A percentile compares a stretch with the other conserved stretches of the same genome.
Conservation (phyloP, 2,329 filamentous ascomycete species). For the Nigrospora oryzae region DNA sequence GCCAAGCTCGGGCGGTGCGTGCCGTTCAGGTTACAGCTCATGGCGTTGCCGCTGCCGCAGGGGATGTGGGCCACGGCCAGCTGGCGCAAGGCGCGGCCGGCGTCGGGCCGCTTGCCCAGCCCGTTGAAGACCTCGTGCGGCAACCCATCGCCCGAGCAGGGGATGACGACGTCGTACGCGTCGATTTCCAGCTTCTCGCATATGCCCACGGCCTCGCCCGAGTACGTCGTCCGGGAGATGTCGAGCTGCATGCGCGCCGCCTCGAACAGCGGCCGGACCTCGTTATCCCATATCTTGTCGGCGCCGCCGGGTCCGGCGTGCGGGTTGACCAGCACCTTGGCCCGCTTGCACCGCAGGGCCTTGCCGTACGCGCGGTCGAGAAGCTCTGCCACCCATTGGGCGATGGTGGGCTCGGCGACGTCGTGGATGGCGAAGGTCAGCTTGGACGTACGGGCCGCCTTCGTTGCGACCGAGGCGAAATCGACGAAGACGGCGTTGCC, state of each 20-base stretch:
- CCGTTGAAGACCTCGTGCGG: constrained; percentile 95
- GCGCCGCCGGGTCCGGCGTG: constrained; percentile 78
- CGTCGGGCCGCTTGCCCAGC: constrained; percentile 67
- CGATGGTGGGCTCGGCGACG: constrained; percentile 32
- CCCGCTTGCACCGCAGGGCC: constrained; percentile 62
- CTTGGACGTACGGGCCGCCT: constrained; percentile 49
- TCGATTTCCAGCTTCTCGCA: constrained; percentile 68
- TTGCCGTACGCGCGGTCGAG: constrained; percentile 62
- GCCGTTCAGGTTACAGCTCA: constrained; percentile 84
- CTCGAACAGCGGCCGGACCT: constrained; percentile 74
- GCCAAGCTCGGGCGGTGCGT: constrained; percentile 67
- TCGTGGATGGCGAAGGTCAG: constrained; percentile 48
- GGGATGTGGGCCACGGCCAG: constrained; percentile 82
- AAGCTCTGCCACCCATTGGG: constrained; percentile 56
- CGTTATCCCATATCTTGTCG: constrained; percentile 60
- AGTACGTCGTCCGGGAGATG: constrained; percentile 60
- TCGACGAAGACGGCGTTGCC: constrained; percentile 58
- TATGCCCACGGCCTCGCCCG: constrained; percentile 73
- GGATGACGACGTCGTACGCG: constrained; percentile 75
- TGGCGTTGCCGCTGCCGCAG: constrained; percentile 88
- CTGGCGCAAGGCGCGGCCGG: constrained; percentile 62
- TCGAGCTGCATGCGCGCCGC: constrained; percentile 74
- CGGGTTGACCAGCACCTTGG: constrained; percentile 87
- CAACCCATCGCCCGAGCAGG: constrained; percentile 86
- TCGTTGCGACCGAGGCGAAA: constrained; percentile 57